Conservation (phyloP, 2,329 filamentous ascomycete species). For the Fonsecaea nubica region DNA sequence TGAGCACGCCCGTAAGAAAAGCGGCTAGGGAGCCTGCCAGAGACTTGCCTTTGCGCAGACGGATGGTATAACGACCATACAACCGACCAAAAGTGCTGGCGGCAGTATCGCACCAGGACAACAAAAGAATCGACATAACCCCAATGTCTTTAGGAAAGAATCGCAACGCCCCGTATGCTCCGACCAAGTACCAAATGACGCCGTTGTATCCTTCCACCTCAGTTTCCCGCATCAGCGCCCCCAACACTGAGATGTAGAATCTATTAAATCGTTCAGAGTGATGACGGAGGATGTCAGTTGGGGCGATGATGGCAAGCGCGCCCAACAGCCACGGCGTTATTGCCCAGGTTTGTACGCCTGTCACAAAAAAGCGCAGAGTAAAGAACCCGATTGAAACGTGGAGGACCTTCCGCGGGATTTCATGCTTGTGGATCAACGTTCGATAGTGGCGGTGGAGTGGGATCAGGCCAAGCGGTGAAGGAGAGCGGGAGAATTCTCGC, state of each 20-base stretch:
- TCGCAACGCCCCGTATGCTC: slow-evolving; percentile 82
- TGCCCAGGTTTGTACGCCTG: slow-evolving; percentile 74
- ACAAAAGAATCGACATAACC: slow-evolving; percentile 83
- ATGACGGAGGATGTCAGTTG: slow-evolving; percentile 82
- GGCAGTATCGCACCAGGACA: slow-evolving; percentile 98
- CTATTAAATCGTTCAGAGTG: slow-evolving; percentile 80
- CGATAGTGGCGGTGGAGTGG: slow-evolving; percentile 93
- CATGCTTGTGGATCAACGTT: slow-evolving; percentile 91
- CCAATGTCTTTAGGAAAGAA: slow-evolving; percentile 94
- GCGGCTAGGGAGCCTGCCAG: slow-evolving; percentile 87
- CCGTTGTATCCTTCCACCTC: slow-evolving; percentile 95
- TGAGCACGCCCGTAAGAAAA: slow-evolving; percentile 79
- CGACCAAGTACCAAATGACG: slow-evolving; percentile 94
- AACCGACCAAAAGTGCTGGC: slow-evolving; percentile 91
- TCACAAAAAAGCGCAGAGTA: slow-evolving; percentile 82
- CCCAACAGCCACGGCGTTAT: slow-evolving; percentile 86
- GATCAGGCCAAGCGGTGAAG: slow-evolving; percentile 90
- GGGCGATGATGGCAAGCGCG: slow-evolving; percentile 81
- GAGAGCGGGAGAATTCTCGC: slow-evolving; percentile 87
- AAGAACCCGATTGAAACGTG: slow-evolving; percentile 98
- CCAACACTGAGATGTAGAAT: slow-evolving; percentile 81
- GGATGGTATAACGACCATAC: slow-evolving; percentile 86
- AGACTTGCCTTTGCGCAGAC: slow-evolving; percentile 85
- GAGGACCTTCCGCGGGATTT: slow-evolving; percentile 89
- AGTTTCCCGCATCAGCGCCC: slow-evolving; percentile 94